A percentile compares a stretch with the other conserved stretches of the same genome.
Conservation (phyloP, 2,329 filamentous ascomycete genomes). For the Dothideomycetes sp. region DNA sequence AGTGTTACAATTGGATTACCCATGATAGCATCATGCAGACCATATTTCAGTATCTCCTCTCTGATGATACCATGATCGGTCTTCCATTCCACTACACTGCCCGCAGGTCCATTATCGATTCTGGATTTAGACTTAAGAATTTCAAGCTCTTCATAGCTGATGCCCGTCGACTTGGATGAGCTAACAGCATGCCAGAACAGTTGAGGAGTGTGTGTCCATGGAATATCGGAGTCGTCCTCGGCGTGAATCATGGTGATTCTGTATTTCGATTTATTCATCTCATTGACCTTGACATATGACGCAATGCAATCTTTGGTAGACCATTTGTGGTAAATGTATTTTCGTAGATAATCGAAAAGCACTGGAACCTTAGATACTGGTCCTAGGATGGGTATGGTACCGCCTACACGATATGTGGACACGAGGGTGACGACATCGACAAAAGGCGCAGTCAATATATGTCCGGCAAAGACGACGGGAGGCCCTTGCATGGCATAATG, state of each 20-base stretch:
- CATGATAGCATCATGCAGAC: slow-evolving; percentile 51
- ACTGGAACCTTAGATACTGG: slow-evolving; percentile 42
- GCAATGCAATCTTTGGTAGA: slow-evolving; percentile 41
- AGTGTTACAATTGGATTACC: slow-evolving; percentile 45
- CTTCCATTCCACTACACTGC: slow-evolving; percentile 41
- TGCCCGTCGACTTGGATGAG: slow-evolving; percentile 30
- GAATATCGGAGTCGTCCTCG: slow-evolving; percentile 45
- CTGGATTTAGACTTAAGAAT: slow-evolving; percentile 33
- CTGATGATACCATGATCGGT: slow-evolving; percentile 42
- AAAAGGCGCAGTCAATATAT: slow-evolving; percentile 50
- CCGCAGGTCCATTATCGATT: slow-evolving; percentile 38
- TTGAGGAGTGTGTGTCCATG: slow-evolving; percentile 40
- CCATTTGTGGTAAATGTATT: slow-evolving; percentile 44
- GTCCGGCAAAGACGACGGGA: slow-evolving; percentile 44
- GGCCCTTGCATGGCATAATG: slow-evolving; percentile 34
- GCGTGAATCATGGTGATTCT: slow-evolving; percentile 43
- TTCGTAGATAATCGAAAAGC: slow-evolving; percentile 39
- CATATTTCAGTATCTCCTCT: slow-evolving; percentile 47
- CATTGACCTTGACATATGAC: slow-evolving; percentile 33
- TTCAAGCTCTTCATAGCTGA: slow-evolving; percentile 40
- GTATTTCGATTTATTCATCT: slow-evolving; percentile 29
- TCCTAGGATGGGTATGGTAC: slow-evolving; percentile 45
- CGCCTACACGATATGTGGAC: slow-evolving; percentile 49
- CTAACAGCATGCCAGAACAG: slow-evolving; percentile 50
- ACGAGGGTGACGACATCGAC: slow-evolving; percentile 45